A percentile compares a stretch with the other conserved stretches of the same genome.
These are phyloP conservation scores for Umbelopsis vinacea DNA, from an alignment of 192 early-diverging fungal species.

Conservation along the genomic window DNA sequence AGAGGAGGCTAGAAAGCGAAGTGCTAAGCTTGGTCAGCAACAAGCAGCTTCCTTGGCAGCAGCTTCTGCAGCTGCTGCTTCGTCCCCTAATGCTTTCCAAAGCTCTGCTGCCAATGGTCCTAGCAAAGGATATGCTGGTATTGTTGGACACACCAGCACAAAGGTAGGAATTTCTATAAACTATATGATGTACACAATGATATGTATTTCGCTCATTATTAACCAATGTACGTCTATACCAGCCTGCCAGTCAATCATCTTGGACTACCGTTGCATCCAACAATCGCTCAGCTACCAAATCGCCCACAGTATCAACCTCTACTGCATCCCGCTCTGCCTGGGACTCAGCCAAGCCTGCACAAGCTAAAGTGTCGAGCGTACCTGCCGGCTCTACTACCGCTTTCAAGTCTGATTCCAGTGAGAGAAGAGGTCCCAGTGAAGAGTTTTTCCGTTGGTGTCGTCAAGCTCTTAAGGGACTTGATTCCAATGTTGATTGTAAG, in stretches of 20 bases:
- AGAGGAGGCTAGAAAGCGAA: conserved; percentile 50
- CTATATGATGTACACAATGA: background rate
- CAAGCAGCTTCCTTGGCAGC: conserved; percentile 17
- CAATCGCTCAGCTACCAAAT: conserved; percentile 5
- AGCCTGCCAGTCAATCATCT: conserved; percentile 7
- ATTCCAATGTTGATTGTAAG: conserved; percentile 58
- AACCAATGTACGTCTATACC: background rate
- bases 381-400: conserved; percentile 5
- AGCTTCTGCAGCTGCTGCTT: conserved; percentile 25
- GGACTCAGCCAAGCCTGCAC: conserved; percentile 25
- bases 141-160: conserved; percentile 7
- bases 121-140: conserved; percentile 35
- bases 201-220: background rate
- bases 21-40: conserved; percentile 34
- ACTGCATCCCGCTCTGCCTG: conserved; percentile 10
- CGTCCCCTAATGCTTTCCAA: conserved; percentile 4
- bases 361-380: background rate
- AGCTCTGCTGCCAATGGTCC: conserved; percentile 26
- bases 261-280: conserved; percentile 46
- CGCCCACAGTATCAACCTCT: background rate
- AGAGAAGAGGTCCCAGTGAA: conserved; percentile 51
- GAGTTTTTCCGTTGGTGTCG: conserved; percentile 79
- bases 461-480: conserved; percentile 61
- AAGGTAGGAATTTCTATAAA: background rate
- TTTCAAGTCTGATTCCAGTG: background rate